Base-by-base conservation (phyloP, 805 yeast genomes). In the Saturnispora hagleri region DNA sequence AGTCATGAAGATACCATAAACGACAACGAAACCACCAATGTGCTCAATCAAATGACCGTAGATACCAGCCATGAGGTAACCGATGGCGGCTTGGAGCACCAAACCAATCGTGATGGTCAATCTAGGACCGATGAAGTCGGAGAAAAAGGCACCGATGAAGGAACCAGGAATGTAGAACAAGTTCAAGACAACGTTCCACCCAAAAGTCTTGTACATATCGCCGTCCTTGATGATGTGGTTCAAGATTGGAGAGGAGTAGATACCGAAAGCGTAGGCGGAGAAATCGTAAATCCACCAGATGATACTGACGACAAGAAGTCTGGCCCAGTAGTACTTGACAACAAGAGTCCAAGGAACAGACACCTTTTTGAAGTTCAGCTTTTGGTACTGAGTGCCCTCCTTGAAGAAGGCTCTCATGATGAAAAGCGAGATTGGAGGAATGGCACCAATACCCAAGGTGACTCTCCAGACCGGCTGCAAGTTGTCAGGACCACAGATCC, bases 81-180 rank as follows among this genome's bases (percentile, higher is more conserved):
- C 97, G 55, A 91, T 70, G 44, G 82, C 70, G 9, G 88, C 89
- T 71, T 91, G 97, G 41, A 77, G 56, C 47, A 73, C 57, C 24
- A 88, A 81, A 62, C 97, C 97, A 52, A 73, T 51, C 33, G 74
- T 76, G 44, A 89, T 69, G 9, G 96, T 86, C 55, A 85, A 65
- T 68, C 97, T 79, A 51, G 97, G 96, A n/a, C 98, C 98, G 53
- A 89, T 62, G 68, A 79, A 86, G 68, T 91, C 97, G n/a, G 95
- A 76, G 40, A 80, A 69, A 48, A 77, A 62, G n/a, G 95, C 96
- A 62, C 98, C 97, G 22, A 86, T 65, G 66, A 89, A 79, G 1
- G 96, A 76, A 59, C 97, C 98, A 13, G 97, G 97, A 38, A 90
- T 70, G 68, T 90, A 89, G 69, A 91, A 90, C 61, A 86, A 72